phyloP scores from a whole-genome alignment of 2,329 filamentous ascomycete genomes.

The Helicocarpus griseus region DNA sequence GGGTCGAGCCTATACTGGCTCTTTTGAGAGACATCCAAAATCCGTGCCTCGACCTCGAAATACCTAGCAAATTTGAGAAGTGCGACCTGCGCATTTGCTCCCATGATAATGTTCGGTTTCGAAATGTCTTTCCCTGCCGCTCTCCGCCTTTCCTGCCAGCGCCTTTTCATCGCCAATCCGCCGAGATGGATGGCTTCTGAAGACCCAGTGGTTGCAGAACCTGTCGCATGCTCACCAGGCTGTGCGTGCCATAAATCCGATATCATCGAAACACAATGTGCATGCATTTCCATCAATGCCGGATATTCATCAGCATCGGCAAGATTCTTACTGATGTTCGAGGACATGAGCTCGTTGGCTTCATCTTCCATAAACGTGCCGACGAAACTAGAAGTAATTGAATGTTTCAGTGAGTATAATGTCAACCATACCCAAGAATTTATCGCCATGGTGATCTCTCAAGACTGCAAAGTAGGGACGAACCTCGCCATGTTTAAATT shows the following conservation, averaged over 20 bases:
- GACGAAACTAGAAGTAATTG: slow-evolving; percentile 45
- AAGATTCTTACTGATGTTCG: slow-evolving; percentile 62
- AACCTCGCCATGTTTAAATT: slow-evolving; percentile 57
- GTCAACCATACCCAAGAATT: too few species aligned
- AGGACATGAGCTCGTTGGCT: slow-evolving; percentile 54
- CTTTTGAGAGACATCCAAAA: slow-evolving; percentile 52
- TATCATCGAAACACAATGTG: slow-evolving; percentile 60
- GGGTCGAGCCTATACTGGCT: slow-evolving; percentile 56
- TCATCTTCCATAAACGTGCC: slow-evolving; percentile 63
- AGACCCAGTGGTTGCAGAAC: slow-evolving; percentile 60
- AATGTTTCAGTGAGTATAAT: slow-evolving; percentile 4
- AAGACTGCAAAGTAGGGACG: too few species aligned
- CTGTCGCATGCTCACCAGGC: slow-evolving; percentile 54
- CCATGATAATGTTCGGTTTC: slow-evolving; percentile 66
- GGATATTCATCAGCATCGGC: slow-evolving; percentile 61
- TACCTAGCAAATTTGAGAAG: slow-evolving; percentile 65
- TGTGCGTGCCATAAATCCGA: slow-evolving; percentile 56
- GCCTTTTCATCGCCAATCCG: slow-evolving; percentile 63
- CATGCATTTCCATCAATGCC: slow-evolving; percentile 51
- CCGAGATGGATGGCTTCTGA: slow-evolving; percentile 63
- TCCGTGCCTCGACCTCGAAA: slow-evolving; percentile 61
- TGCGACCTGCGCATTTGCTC: slow-evolving; percentile 62
- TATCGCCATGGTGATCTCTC: too few species aligned
- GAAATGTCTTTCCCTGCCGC: slow-evolving; percentile 52
- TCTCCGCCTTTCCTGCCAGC: slow-evolving; percentile 57